A percentile compares a stretch with the other conserved stretches of the same genome.
These are phyloP conservation scores for Teratosphaeria gauchensis DNA, from an alignment of 2,329 filamentous ascomycete species.

Conservation along the genomic window DNA sequence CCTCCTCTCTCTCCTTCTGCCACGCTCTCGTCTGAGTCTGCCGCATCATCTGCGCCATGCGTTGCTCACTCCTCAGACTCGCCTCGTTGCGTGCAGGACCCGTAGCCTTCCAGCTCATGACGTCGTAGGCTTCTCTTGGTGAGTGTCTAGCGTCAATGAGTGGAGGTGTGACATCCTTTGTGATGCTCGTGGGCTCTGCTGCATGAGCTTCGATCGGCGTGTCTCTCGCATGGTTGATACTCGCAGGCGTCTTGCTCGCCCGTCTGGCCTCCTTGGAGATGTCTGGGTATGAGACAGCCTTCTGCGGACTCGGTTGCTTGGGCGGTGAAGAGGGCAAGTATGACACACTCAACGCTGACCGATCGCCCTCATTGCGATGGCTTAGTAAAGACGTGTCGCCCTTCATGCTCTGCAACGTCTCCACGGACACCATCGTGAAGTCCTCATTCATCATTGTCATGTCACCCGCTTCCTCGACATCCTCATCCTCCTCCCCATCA, in stretches of 20 bases:
- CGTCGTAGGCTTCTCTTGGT: background rate
- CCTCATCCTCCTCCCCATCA: slow-evolving; percentile 5
- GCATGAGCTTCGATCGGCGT: too few relatives aligned
- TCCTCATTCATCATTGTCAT: slow-evolving; percentile 40
- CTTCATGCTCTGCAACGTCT: slow-evolving; percentile 32
- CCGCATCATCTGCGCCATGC: background rate
- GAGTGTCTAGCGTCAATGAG: too few relatives aligned
- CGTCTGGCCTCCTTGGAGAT: slow-evolving; percentile 4
- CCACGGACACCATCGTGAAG: slow-evolving; percentile 43
- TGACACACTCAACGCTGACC: slow-evolving; percentile 5
- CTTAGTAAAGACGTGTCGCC: slow-evolving; percentile 9
- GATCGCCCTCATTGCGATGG: background rate
- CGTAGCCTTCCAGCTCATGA: background rate
- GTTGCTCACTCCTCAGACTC: background rate
- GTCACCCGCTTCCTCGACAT: slow-evolving; percentile 26
- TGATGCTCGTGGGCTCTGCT: slow-evolving; percentile 9
- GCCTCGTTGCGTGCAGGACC: background rate
- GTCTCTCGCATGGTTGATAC: background rate
- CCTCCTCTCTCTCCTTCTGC: slow-evolving; percentile 10
- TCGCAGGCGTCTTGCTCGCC: background rate
- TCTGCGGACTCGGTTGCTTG: background rate
- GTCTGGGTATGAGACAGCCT: slow-evolving; percentile 10
- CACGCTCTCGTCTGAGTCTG: slow-evolving; percentile 3
- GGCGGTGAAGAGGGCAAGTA: slow-evolving; percentile 26
- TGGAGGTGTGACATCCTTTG: background rate